Conservation (phyloP, 1,284 basidiomycete species). For the Testicularia cyperi region DNA sequence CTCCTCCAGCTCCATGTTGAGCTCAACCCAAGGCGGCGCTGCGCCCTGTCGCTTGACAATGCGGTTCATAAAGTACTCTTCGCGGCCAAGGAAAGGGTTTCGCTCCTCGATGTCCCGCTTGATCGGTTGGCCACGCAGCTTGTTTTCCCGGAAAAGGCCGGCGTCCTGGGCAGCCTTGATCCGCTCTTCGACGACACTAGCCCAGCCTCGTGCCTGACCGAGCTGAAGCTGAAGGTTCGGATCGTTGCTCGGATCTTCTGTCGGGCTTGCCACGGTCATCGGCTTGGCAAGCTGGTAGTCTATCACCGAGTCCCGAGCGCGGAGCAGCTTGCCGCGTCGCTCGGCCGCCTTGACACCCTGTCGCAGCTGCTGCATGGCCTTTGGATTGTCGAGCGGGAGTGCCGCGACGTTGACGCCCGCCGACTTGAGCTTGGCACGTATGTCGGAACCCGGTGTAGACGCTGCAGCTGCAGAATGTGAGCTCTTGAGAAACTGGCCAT, state of each 20-base stretch:
- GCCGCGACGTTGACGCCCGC: conserved; percentile 21
- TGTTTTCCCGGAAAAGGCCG: conserved; percentile 73
- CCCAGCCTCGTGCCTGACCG: conserved; percentile 45
- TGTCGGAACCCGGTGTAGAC: conserved; percentile 5
- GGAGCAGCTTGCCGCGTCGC: conserved; percentile 62
- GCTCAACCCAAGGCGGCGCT: conserved; percentile 85
- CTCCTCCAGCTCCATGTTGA: conserved; percentile 70
- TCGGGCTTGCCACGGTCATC: not conserved
- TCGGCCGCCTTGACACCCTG: conserved; percentile 68
- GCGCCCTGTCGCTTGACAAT: conserved; percentile 82
- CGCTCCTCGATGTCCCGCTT: conserved; percentile 67
- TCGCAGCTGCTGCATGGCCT: conserved; percentile 65
- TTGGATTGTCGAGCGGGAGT: conserved; percentile 63
- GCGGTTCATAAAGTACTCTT: conserved; percentile 72
- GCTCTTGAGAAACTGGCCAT: conserved; percentile 37
- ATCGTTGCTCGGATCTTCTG: not conserved
- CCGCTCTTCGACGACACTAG: conserved; percentile 45
- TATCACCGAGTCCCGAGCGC: conserved; percentile 68
- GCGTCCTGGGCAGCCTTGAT: conserved; percentile 69
- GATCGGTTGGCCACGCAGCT: conserved; percentile 75
- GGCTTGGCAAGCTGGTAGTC: conserved; percentile 68
- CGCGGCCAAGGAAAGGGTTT: conserved; percentile 68
- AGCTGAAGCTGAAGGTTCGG: conserved; percentile 17
- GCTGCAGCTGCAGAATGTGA: not conserved
- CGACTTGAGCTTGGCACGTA: conserved; percentile 21